These are phyloP conservation scores for Pseudozyma thailandica DNA, from an alignment of 1,284 basidiomycete species.

Conservation along the genomic window DNA sequence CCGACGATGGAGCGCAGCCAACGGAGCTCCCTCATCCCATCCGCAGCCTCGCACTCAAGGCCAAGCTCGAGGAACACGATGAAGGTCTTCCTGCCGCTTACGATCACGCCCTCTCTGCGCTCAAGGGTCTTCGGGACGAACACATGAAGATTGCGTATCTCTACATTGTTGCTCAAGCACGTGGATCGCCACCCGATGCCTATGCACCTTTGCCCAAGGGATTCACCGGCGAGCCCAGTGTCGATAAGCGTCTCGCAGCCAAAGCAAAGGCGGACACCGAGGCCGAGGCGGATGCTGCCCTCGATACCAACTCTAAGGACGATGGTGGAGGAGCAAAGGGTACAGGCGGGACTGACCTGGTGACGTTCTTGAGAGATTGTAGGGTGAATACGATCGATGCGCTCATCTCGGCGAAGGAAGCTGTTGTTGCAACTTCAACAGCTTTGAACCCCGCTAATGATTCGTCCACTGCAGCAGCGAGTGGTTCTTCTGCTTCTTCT, in stretches of 20 bases:
- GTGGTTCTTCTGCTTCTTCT: background rate
- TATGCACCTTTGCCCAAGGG: slow-evolving; percentile 48
- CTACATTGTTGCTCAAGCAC: slow-evolving; percentile 73
- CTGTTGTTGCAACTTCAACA: slow-evolving; percentile 7
- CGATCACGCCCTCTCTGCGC: slow-evolving; percentile 77
- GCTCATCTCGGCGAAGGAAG: slow-evolving; percentile 44
- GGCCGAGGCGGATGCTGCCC: slow-evolving; percentile 23
- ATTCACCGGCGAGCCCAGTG: slow-evolving; percentile 36
- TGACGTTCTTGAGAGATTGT: slow-evolving; percentile 60
- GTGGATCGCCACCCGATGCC: slow-evolving; percentile 48
- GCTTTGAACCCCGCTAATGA: background rate
- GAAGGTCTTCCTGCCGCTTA: slow-evolving; percentile 70
- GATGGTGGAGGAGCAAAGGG: slow-evolving; percentile 51
- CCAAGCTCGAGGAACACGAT: slow-evolving; percentile 34
- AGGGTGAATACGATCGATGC: slow-evolving; percentile 59
- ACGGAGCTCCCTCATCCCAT: slow-evolving; percentile 47
- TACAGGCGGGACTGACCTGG: slow-evolving; percentile 64
- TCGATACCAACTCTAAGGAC: slow-evolving; percentile 33
- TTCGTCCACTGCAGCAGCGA: background rate
- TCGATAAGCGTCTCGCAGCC: slow-evolving; percentile 23
- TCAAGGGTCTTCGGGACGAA: slow-evolving; percentile 84
- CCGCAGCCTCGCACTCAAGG: slow-evolving; percentile 52
- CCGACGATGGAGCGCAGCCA: background rate
- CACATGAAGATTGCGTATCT: slow-evolving; percentile 87
- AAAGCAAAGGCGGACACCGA: slow-evolving; percentile 19